Conservation (phyloP, 176 grass and related monocot genomes). For the Oryza coarctata region DNA sequence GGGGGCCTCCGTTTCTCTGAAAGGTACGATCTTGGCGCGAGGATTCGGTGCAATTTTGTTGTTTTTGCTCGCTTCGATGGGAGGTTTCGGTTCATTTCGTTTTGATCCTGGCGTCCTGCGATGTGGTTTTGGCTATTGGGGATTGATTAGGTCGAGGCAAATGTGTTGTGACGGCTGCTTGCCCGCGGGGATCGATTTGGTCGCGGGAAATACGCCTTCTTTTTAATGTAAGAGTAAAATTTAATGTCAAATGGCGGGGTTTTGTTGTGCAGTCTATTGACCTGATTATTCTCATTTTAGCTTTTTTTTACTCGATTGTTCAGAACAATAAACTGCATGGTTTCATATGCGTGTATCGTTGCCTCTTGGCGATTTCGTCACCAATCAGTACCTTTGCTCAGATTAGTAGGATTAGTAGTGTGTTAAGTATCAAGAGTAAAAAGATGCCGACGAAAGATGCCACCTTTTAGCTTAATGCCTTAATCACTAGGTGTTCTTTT, state of each 20-base stretch:
- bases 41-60: not conserved
- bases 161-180: not conserved
- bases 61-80: too few relatives aligned
- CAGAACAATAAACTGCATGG: not conserved
- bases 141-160: not conserved
- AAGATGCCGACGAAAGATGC: not conserved
- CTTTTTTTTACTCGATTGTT: not conserved
- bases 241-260: not conserved
- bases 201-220: not conserved
- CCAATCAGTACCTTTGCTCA: not conserved
- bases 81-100: not conserved
- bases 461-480: conserved; percentile 17
- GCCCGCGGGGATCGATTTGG: not conserved
- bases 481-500: conserved; percentile 12
- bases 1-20: not conserved
- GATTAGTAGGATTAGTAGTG: not conserved
- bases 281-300: not conserved
- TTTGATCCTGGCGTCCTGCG: not conserved
- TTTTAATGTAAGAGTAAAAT: not conserved
- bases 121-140: not conserved
- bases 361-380: not conserved
- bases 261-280: not conserved
- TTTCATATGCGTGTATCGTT: not conserved
- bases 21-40: conserved; percentile 37
- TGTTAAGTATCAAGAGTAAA: not conserved